Percentiles rank a stretch among this genome's conserved stretches.
Conservation (phyloP, 257 asterid species). For the Eustoma russellianum region DNA sequence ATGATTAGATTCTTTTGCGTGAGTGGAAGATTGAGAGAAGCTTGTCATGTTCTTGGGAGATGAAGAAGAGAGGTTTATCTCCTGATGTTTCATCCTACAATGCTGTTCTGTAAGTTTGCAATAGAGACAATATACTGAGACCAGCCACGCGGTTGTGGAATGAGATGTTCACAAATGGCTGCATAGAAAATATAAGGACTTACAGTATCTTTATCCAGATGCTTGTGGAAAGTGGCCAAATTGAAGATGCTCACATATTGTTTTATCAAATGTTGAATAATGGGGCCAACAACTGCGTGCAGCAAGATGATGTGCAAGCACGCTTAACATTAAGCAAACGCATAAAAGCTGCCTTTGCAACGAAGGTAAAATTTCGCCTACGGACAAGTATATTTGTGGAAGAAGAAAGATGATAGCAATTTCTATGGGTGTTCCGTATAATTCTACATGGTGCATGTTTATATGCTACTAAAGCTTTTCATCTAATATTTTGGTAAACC, state of each 20-base stretch:
- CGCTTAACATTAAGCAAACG: constrained; percentile 28
- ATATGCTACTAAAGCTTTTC: not conserved
- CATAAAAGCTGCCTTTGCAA: constrained; percentile 47
- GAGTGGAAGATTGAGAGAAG: constrained; percentile 59
- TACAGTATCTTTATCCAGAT: constrained; percentile 49
- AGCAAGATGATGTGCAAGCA: constrained; percentile 41
- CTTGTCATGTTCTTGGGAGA: constrained; percentile 63
- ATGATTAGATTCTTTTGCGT: constrained; percentile 60
- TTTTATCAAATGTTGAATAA: constrained; percentile 57
- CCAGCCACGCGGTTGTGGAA: constrained; percentile 92
- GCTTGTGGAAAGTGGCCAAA: constrained; percentile 43
- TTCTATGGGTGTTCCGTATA: not conserved
- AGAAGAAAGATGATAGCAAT: not conserved
- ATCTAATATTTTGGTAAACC: not conserved
- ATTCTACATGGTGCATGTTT: not conserved
- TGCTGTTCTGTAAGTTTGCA: constrained; percentile 73
- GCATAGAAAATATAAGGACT: constrained; percentile 51
- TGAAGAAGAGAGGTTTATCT: constrained; percentile 62
- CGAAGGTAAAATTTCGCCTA: constrained; percentile 33
- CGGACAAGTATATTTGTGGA: not conserved
- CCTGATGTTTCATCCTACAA: constrained; percentile 63
- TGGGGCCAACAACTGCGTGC: constrained; percentile 41
- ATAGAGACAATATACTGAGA: constrained; percentile 64
- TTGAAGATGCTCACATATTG: constrained; percentile 63
- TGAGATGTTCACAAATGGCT: constrained; percentile 85